These are phyloP conservation scores for Chlamydomonas sp. DNA, from an alignment of 139 green algal species.

Conservation along the genomic window DNA sequence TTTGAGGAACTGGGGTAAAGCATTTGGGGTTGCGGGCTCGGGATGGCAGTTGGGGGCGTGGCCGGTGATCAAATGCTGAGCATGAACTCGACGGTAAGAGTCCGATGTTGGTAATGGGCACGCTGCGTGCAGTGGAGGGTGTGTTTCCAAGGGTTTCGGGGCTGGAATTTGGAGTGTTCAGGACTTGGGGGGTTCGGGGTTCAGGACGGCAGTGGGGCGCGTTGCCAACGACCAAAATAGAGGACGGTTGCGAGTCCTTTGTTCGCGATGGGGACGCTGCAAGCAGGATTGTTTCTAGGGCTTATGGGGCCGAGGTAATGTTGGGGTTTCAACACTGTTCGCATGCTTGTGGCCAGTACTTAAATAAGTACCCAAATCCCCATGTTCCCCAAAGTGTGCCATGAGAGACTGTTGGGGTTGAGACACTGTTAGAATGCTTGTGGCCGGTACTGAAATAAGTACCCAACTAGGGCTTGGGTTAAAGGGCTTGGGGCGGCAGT, in stretches of 20 bases:
- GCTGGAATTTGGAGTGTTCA: no score
- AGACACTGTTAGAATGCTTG: background rate
- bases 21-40: background rate
- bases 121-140: constrained; percentile 40
- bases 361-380: no score
- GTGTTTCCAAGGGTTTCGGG: no score
- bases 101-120: constrained; percentile 97
- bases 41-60: background rate
- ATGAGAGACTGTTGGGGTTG: no score
- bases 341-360: no score
- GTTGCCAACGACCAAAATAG: background rate
- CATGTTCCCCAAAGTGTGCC: no score
- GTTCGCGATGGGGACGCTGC: background rate
- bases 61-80: background rate
- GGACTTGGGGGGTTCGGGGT: background rate
- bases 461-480: background rate
- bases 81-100: constrained; percentile 56
- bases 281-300: background rate
- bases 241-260: background rate
- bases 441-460: background rate
- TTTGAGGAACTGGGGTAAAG: background rate
- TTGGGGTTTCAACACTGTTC: constrained; percentile 5
- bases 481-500: background rate
- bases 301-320: background rate
- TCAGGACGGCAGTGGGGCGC: background rate